Conservation (phyloP, 352 stramenopile species). For the Globisporangium cederbergense region DNA sequence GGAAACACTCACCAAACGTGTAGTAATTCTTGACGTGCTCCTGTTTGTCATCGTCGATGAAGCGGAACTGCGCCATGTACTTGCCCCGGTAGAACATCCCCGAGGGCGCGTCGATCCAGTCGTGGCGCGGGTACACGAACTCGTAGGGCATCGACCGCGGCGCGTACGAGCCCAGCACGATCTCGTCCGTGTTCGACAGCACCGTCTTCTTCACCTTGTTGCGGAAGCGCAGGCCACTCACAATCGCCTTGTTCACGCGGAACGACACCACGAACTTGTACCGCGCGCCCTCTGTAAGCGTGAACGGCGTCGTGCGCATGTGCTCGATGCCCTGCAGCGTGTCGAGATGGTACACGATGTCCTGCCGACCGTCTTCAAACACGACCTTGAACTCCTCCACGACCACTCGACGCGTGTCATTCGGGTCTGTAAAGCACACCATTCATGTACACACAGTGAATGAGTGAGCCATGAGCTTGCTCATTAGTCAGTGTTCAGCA, state of each 20-base stretch:
- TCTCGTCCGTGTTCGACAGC: constrained; percentile 65
- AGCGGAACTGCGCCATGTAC: constrained; percentile 79
- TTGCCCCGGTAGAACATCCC: constrained; percentile 87
- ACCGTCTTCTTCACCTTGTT: constrained; percentile 88
- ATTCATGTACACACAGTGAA: not conserved
- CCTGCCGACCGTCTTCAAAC: constrained; percentile 65
- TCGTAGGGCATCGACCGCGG: constrained; percentile 69
- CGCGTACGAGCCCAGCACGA: constrained; percentile 84
- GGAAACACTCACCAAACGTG: constrained; percentile 59
- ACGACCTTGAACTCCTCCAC: constrained; percentile 86
- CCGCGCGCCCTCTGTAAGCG: constrained; percentile 64
- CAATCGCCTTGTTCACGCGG: constrained; percentile 81
- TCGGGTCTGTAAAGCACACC: constrained; percentile 32
- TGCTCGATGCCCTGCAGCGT: constrained; percentile 62
- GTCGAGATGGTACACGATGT: constrained; percentile 74
- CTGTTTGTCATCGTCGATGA: constrained; percentile 61
- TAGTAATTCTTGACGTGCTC: constrained; percentile 77
- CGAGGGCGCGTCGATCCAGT: constrained; percentile 80
- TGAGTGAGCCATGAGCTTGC: not conserved
- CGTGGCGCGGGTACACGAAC: constrained; percentile 76
- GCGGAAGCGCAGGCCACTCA: constrained; percentile 79
- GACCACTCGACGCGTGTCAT: constrained; percentile 66
- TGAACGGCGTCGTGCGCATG: constrained; percentile 71
- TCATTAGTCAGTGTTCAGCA: too few species aligned
- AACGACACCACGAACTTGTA: constrained; percentile 87